phyloP scores from a whole-genome alignment of 495 filamentous ascomycete species.

The Podospora appendiculata region DNA sequence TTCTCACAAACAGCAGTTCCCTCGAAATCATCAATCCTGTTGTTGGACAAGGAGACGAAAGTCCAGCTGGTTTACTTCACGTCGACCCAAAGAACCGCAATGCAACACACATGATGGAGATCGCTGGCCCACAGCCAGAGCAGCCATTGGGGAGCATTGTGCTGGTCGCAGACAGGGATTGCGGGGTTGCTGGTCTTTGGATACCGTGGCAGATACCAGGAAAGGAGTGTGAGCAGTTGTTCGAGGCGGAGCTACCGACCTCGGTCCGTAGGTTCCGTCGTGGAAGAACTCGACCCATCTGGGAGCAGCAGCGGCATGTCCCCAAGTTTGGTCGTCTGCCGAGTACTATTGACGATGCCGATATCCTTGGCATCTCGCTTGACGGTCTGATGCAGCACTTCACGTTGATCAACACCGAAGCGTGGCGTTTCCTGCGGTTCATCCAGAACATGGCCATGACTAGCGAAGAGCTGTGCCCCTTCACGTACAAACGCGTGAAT shows the following conservation, averaged over 20 bases:
- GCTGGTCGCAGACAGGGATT: slow-evolving; percentile 38
- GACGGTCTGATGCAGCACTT: slow-evolving; percentile 61
- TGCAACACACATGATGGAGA: slow-evolving; percentile 30
- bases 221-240: slow-evolving; percentile 36
- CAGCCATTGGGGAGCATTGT: slow-evolving; percentile 21
- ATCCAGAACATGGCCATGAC: slow-evolving; percentile 50
- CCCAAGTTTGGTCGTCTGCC: slow-evolving; percentile 21
- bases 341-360: slow-evolving; percentile 23
- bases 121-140: slow-evolving; percentile 16
- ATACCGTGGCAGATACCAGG: slow-evolving; percentile 28
- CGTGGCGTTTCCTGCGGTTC: slow-evolving; percentile 55
- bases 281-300: slow-evolving; percentile 35
- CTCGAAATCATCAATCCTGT: slow-evolving; percentile 34
- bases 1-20: slow-evolving; percentile 36
- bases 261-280: slow-evolving; percentile 43
- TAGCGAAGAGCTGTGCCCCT: slow-evolving; percentile 15
- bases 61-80: slow-evolving; percentile 21
- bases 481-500: slow-evolving; percentile 6
- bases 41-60: slow-evolving; percentile 6
- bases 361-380: slow-evolving; percentile 54
- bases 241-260: slow-evolving; percentile 40
- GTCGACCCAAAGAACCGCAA: slow-evolving; percentile 28
- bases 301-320: slow-evolving; percentile 19
- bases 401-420: slow-evolving; percentile 41
- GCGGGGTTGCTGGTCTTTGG: slow-evolving; percentile 46